A percentile compares a stretch with the other conserved stretches of the same genome.
Evolutionary conservation across 2,329 filamentous ascomycete species (phyloP).

Genomic region (Aspergillus bombycis): DNA sequence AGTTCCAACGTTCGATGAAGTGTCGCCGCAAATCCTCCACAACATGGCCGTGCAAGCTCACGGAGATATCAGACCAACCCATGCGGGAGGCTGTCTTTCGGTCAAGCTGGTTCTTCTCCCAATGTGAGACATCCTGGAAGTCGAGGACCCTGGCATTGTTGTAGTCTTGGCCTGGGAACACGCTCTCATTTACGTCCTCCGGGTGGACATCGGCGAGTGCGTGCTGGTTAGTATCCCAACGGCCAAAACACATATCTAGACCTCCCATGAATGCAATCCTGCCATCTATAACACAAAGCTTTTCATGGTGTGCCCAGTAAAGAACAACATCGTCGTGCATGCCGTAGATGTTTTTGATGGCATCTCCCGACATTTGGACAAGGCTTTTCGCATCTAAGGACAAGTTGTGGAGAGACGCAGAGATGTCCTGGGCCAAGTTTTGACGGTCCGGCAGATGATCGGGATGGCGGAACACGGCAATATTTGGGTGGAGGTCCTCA

Average conservation of each 20-base stretch:
- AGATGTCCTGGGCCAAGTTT: slow-evolving; percentile 63
- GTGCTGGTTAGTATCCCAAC: slow-evolving; percentile 88
- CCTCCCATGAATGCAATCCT: slow-evolving; percentile 86
- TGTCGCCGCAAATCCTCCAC: slow-evolving; percentile 75
- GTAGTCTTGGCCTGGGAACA: slow-evolving; percentile 91
- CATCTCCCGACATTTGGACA: slow-evolving; percentile 70
- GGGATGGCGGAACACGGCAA: slow-evolving; percentile 86
- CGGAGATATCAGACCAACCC: slow-evolving; percentile 88
- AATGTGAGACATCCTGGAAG: slow-evolving; percentile 75
- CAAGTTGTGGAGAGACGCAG: slow-evolving; percentile 59
- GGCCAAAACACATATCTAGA: slow-evolving; percentile 82
- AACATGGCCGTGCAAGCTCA: slow-evolving; percentile 75
- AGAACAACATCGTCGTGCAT: slow-evolving; percentile 78
- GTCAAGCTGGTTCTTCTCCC: slow-evolving; percentile 85
- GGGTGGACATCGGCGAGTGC: slow-evolving; percentile 84
- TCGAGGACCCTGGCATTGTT: slow-evolving; percentile 87
- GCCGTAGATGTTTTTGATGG: slow-evolving; percentile 78
- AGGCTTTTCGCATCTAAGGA: slow-evolving; percentile 58
- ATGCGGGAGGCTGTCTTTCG: slow-evolving; percentile 78
- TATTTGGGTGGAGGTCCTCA: slow-evolving; percentile 78
- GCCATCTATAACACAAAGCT: slow-evolving; percentile 82
- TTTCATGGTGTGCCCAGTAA: slow-evolving; percentile 94
- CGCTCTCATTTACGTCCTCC: slow-evolving; percentile 70
- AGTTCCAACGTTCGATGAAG: slow-evolving; percentile 89
- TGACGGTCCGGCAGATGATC: slow-evolving; percentile 79